Evolutionary conservation across 225 moss, liverwort and hornwort genomes (phyloP).

Genomic region (Thuidium tamariscinum): DNA sequence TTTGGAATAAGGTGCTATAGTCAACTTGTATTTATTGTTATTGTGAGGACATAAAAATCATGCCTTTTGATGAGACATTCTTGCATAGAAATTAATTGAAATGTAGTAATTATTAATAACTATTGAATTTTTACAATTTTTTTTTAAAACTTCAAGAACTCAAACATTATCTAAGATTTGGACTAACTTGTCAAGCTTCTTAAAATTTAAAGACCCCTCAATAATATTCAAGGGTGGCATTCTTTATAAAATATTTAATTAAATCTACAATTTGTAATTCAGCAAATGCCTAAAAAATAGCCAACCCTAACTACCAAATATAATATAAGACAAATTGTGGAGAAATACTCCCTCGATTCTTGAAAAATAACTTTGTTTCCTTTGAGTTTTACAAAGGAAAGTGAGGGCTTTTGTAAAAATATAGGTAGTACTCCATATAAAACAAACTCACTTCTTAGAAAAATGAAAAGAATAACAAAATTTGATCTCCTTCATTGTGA

Average conservation of each 20-base stretch:
- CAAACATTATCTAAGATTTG: neutral
- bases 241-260: neutral
- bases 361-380: no score
- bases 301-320: fast-evolving
- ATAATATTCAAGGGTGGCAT: fast-evolving
- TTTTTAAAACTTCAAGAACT: neutral
- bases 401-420: no score
- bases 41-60: neutral
- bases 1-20: neutral
- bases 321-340: neutral
- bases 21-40: neutral
- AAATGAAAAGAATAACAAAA: neutral
- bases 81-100: neutral
- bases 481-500: neutral
- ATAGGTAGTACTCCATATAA: no score
- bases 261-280: fast-evolving
- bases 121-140: neutral
- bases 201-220: neutral
- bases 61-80: neutral
- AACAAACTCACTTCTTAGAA: neutral
- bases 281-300: neutral
- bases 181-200: neutral
- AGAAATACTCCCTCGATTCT: no score
- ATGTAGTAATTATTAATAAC: neutral
- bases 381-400: no score